Conservation (phyloP, 2,329 filamentous ascomycete genomes). For the Colletotrichum higginsianum region DNA sequence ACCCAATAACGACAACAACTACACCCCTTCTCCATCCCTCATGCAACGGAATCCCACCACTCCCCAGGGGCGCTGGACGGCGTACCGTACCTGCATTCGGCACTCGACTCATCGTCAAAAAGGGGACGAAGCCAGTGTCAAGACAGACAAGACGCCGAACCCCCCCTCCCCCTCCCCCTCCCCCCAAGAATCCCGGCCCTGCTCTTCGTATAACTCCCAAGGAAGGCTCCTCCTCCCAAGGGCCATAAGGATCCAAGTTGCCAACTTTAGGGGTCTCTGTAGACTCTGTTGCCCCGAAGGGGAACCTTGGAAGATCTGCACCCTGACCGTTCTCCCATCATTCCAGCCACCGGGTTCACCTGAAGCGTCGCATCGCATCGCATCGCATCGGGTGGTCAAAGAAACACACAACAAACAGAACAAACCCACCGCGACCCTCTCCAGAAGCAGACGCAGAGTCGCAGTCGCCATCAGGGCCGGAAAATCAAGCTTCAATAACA, state of each 20-base stretch:
- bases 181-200: neutral
- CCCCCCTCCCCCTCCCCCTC: too few relatives aligned
- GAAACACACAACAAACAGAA: neutral
- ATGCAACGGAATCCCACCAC: constrained; percentile 10
- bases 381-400: constrained; percentile 23
- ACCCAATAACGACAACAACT: too few relatives aligned
- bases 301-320: constrained; percentile 42
- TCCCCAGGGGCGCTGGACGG: neutral
- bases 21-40: constrained; percentile 18
- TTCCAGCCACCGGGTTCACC: constrained; percentile 38
- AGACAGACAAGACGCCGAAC: neutral
- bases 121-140: neutral
- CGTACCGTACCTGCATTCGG: constrained; percentile 39
- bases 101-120: constrained; percentile 11
- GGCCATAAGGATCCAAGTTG: neutral
- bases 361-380: constrained; percentile 39
- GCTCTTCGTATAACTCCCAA: constrained; percentile 29
- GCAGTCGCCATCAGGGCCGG: neutral
- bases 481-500: constrained; percentile 30
- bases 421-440: neutral
- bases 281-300: constrained; percentile 9
- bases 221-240: neutral
- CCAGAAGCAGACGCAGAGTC: neutral
- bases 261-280: constrained; percentile 36
- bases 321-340: constrained; percentile 23